Evolutionary conservation across 352 stramenopile species (phyloP).

Genomic region (Phytophthora capsici): DNA sequence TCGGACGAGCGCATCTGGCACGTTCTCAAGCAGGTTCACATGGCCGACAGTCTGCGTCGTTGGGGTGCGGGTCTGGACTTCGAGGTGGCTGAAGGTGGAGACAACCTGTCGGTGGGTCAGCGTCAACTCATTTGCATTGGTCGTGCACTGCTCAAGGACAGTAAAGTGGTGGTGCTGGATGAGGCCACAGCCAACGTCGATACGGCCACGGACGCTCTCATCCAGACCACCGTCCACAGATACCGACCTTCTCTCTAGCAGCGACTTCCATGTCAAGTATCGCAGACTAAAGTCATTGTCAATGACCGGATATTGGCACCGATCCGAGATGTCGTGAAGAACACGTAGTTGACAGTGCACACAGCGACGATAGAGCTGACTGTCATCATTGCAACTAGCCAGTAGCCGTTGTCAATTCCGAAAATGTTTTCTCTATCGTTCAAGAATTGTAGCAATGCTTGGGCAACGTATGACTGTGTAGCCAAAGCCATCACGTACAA

Average conservation of each 20-base stretch:
- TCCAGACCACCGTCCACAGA: conserved; percentile 63
- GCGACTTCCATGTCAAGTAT: conserved; percentile 50
- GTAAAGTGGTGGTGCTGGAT: too few relatives aligned
- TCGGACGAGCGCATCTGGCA: too few relatives aligned
- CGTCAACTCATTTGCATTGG: too few relatives aligned
- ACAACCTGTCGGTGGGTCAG: too few relatives aligned
- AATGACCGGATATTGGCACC: conserved; percentile 49
- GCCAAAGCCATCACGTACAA: conserved; percentile 32
- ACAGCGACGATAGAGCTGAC: conserved; percentile 21
- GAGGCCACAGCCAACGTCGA: too few relatives aligned
- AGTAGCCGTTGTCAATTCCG: conserved; percentile 30
- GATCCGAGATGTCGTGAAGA: conserved; percentile 39
- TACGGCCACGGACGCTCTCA: too few relatives aligned
- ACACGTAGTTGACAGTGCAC: conserved; percentile 43
- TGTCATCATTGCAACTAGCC: conserved; percentile 25
- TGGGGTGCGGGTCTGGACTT: too few relatives aligned
- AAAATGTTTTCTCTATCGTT: conserved; percentile 33
- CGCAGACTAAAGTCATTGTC: conserved; percentile 45
- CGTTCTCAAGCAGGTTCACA: too few relatives aligned
- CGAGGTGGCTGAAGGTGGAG: too few relatives aligned
- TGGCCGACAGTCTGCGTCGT: too few relatives aligned
- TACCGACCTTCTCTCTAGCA: conserved; percentile 61
- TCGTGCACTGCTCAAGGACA: too few relatives aligned
- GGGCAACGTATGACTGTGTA: conserved; percentile 28
- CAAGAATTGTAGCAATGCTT: conserved; percentile 33